Base-by-base conservation (phyloP, 441 rosid genomes). In the Pelargonium australe region DNA sequence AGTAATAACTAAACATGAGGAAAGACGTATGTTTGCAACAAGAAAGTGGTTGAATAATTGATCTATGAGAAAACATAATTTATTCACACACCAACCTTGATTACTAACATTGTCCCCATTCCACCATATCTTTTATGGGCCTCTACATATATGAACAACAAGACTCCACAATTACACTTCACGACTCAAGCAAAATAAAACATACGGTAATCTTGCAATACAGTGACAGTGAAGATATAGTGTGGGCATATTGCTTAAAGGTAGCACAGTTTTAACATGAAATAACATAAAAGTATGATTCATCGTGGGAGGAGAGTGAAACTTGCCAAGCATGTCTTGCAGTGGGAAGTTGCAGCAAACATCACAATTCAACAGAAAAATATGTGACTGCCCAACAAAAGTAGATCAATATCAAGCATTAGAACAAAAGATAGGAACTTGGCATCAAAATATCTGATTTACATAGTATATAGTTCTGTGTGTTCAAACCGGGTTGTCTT, bases 311-410 rank as follows among this genome's bases (percentile, higher is more conserved):
- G 40, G 60, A 70, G 7, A 9, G 58, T 40, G 68, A 28, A 75
- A 77, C 64, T 77, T 78, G 89, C 98, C 95, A 53, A 92, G 93
- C 85, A 92, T 90, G 62, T 83, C 80, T 55, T 80, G 75, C 76
- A 92, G 91, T 51, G 96, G 98, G 73, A 90, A 92, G 79, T 81
- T 86, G 80, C 98, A 92, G 82, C 98, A 92, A 78, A 92, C 95
- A 78, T 90, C 96, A 70, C 95, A 89, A 66, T 89, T 92, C 70
- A 90, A 76, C 72, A 90, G 82, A 79, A 88, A 85, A 64, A 92
- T 82, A 74, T 90, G 90, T 7, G 96, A 82, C 96, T 89, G 83
- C 78, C 47, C 67, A 72, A 70, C 31, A 77, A 69, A 53, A 78
- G 23, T 40, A 55, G 51, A 63, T 12, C 64, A 57, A 68, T 3